These are phyloP conservation scores for Aurantiochytrium sp. DNA, from an alignment of 108 stramenopile genomes.

Conservation along the genomic window DNA sequence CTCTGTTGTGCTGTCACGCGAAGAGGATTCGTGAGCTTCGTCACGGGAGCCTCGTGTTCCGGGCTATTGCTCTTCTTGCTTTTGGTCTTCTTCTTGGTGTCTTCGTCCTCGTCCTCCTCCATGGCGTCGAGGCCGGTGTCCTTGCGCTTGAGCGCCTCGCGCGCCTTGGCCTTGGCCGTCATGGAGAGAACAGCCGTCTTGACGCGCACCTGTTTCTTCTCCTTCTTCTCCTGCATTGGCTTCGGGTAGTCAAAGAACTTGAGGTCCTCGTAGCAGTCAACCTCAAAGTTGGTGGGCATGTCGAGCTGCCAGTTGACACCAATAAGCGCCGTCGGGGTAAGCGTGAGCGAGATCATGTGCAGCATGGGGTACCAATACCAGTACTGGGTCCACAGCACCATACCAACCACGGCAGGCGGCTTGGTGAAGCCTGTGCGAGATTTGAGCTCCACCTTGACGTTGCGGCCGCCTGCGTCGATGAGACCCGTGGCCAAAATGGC, in stretches of 20 bases:
- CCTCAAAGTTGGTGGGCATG: slow-evolving; percentile 79
- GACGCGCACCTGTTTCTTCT: slow-evolving; percentile 92
- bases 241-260: slow-evolving; percentile 91
- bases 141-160: slow-evolving; percentile 53
- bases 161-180: slow-evolving; percentile 88
- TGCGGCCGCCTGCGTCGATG: slow-evolving; percentile 94
- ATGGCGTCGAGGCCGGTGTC: slow-evolving; percentile 22
- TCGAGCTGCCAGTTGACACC: slow-evolving; percentile 91
- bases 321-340: slow-evolving; percentile 87
- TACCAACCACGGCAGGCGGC: slow-evolving; percentile 82
- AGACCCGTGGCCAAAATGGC: slow-evolving; percentile 94
- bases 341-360: slow-evolving; percentile 86
- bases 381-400: slow-evolving; percentile 91
- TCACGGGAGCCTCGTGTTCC: slow-evolving; percentile 34
- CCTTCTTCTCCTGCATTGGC: slow-evolving; percentile 92
- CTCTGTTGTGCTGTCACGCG: slow-evolving; percentile 45
- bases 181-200: slow-evolving; percentile 92
- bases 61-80: slow-evolving; percentile 55
- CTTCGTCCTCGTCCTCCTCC: neutral
- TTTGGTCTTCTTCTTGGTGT: slow-evolving; percentile 57
- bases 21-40: slow-evolving; percentile 44
- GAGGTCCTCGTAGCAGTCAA: slow-evolving; percentile 81
- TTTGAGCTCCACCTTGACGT: slow-evolving; percentile 72
- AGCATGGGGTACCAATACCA: slow-evolving; percentile 99
- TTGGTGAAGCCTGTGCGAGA: slow-evolving; percentile 88